phyloP scores from a whole-genome alignment of 2,329 filamentous ascomycete genomes.

The Penicillium decumbens region DNA sequence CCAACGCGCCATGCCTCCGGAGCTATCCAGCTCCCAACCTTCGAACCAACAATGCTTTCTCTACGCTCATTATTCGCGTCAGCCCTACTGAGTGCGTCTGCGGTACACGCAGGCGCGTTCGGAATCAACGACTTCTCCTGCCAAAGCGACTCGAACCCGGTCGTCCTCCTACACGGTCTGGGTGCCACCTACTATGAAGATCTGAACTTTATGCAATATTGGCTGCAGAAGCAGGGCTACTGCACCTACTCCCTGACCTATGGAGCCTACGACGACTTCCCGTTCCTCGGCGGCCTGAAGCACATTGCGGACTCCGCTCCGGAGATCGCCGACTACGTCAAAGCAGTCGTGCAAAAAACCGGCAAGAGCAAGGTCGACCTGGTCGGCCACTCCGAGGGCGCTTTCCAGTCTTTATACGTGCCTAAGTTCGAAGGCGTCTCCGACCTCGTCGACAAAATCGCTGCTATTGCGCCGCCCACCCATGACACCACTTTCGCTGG shows the following conservation, averaged over 20 bases:
- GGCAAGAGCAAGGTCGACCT: slow-evolving; percentile 39
- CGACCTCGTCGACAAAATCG: slow-evolving; percentile 30
- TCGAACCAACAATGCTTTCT: slow-evolving; percentile 15
- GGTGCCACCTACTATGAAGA: slow-evolving; percentile 39
- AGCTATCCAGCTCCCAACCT: not conserved
- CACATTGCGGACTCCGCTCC: slow-evolving; percentile 37
- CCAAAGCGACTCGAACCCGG: slow-evolving; percentile 28
- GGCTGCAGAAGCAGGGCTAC: slow-evolving; percentile 37
- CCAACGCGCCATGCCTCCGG: not conserved
- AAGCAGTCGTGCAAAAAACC: slow-evolving; percentile 34
- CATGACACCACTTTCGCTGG: slow-evolving; percentile 31
- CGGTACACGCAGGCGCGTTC: slow-evolving; percentile 9
- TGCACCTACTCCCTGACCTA: slow-evolving; percentile 44
- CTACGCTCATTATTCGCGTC: slow-evolving; percentile 12
- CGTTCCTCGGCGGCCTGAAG: slow-evolving; percentile 38
- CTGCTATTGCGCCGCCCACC: slow-evolving; percentile 37
- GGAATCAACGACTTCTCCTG: slow-evolving; percentile 37
- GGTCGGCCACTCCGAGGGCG: slow-evolving; percentile 45
- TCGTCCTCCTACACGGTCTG: slow-evolving; percentile 37
- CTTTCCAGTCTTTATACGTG: slow-evolving; percentile 40
- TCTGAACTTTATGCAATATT: slow-evolving; percentile 34
- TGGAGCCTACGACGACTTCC: slow-evolving; percentile 37
- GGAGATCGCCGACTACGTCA: slow-evolving; percentile 41
- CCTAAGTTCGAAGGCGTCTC: slow-evolving; percentile 37
- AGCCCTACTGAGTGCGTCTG: slow-evolving; percentile 14